These are phyloP conservation scores for Eucalyptus regnans DNA, from an alignment of 345 rosid genomes.

Conservation along the genomic window DNA sequence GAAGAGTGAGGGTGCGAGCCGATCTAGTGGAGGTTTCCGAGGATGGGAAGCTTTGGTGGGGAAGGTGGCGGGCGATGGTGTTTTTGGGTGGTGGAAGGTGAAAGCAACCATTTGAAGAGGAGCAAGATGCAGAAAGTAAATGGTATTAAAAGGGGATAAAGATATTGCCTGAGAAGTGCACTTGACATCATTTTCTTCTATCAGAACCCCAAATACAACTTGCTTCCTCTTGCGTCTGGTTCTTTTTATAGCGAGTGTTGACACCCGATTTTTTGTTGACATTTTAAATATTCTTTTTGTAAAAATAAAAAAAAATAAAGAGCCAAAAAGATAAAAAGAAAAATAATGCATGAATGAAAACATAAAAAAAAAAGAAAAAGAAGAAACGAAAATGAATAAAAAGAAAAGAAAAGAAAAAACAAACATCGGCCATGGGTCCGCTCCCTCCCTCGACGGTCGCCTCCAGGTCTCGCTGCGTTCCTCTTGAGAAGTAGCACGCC, in stretches of 20 bases:
- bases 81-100: neutral
- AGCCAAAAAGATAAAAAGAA: no score
- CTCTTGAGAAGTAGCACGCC: no score
- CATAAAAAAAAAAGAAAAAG: no score
- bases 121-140: neutral
- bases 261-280: no score
- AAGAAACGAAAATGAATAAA: no score
- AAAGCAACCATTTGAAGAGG: neutral
- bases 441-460: no score
- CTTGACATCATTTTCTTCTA: neutral
- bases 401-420: no score
- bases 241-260: neutral
- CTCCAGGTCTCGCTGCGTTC: no score
- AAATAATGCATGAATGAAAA: no score
- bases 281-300: no score
- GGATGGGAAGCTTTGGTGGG: conserved; percentile 37
- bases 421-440: no score
- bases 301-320: no score
- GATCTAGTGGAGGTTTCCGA: conserved; percentile 54
- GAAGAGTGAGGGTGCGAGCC: conserved; percentile 37
- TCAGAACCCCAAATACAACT: neutral
- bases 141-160: neutral
- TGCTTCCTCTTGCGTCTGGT: neutral
- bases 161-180: neutral
- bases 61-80: conserved; percentile 18